Base-by-base conservation (phyloP, 129 eudicot species). In the Cynara cardunculus region DNA sequence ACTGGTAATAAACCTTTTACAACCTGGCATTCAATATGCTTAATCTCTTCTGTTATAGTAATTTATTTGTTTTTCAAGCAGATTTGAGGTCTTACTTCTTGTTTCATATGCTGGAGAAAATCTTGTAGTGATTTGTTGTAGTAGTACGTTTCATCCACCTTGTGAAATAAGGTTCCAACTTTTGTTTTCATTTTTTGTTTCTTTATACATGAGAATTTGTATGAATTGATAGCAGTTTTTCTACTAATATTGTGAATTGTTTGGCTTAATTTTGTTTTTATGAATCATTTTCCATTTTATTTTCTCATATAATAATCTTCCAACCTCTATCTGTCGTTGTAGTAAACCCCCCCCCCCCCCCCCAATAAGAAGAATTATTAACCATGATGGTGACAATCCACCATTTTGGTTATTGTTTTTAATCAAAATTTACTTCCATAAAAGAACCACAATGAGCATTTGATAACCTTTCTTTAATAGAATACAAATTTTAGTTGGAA, bases 91-190 rank as follows among this genome's bases (percentile, higher is more conserved):
- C 92, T 35, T 94, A 97, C 99, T 97, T 18, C 91, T 92, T 39
- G 90, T 92, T 86, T 94, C 99, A n/a, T 94, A 90, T 69, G 83
- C 93, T 5, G 99, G 99, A 67, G 99, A 94, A 79, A 92, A 92
- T 87, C 96, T 94, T 3, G 99, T 92, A 89, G 88, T 93, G 22
- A 92, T 92, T 61, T 94, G 99, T 74, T 96, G 99, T 10, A 97
- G 99, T 56, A 87, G 99, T 87, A 90, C 96, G 25, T 94, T 92
- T 76, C 99, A 94, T 21, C 96, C 97, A 28, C 99, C 97, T 72
- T 94, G 99, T 85, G 99, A 94, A 87, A 94, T 94, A 84, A 82
- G 91, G 62, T 90, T 84, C 86, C 90, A 90, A 84, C 28, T 78
- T 64, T 72, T n/a, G 35, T 21, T 21, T 21, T 68, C 5, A 41